Base-by-base conservation (phyloP, 2,329 filamentous ascomycete genomes). In the Xylariomycetidae sp. region DNA sequence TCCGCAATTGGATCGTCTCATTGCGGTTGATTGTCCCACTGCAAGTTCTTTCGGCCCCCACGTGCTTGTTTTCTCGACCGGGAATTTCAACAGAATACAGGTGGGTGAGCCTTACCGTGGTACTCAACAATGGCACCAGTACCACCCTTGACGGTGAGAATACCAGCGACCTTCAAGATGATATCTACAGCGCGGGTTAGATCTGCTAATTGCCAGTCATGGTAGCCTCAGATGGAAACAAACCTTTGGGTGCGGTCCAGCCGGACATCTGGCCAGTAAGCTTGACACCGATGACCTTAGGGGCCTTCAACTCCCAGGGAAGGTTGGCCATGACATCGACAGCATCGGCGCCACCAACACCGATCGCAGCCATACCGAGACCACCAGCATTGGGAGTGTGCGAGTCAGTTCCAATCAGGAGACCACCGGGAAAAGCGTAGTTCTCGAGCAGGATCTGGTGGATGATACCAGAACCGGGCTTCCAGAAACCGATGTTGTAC, bases 401-500 rank as follows among this genome's bases (percentile, higher is more conserved):
- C 37, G 88, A 95, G 65, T 96, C 90, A 51, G 90, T 96, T 25
- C 92, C 92, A 59, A 96, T 96, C 60, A 98, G 79, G 39, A 98
- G 79, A 77, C 83, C 90, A 76, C 92, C 92, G 47, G 92, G 92
- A 82, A 96, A 96, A 63, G 89, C 89, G 65, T 96, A 96, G 76
- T 96, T 96, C 73, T 98, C 92, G 39, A 96, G 79, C 45, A 96
- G 68, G 59, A 96, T 96, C 74, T 96, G 92, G 72, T 98, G 92
- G 54, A 98, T 98, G 63, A 96, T 98, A 76, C 92, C 92, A 61
- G 90, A 95, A 53, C 92, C 92, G 47, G 92, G 92, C 65, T 79
- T 87, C 92, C 92, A 98, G 82, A 96, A 96, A 73, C 92, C 92
- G 64, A 96, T 96, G 76, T 96, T 90, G 76, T 96, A 98, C 75